Evolutionary conservation across 2,329 filamentous ascomycete genomes (phyloP).

Genomic region (Arthrobotrys sinensis): DNA sequence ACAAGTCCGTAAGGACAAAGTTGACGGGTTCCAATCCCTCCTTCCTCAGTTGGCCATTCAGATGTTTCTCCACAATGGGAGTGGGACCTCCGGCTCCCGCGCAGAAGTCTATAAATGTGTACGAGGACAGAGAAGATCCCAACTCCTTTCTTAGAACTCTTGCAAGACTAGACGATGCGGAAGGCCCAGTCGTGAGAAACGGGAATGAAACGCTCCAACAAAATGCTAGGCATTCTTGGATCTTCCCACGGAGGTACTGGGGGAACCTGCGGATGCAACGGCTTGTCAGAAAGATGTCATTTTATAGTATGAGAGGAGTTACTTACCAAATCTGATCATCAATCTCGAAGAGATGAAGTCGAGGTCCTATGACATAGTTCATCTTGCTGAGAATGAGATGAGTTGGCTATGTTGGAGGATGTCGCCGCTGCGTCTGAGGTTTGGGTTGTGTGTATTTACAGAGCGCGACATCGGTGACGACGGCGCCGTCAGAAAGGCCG

Average conservation of each 20-base stretch:
- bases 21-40: conserved; percentile 67
- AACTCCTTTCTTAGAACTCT: conserved; percentile 73
- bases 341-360: conserved; percentile 78
- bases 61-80: conserved; percentile 74
- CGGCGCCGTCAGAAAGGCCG: not conserved
- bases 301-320: not conserved
- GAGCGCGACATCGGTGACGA: conserved; percentile 6
- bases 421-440: too few relatives aligned
- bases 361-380: conserved; percentile 70
- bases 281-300: conserved; percentile 31
- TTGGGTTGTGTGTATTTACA: not conserved
- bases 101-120: conserved; percentile 82
- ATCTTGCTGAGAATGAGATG: conserved; percentile 12
- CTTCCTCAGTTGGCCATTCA: conserved; percentile 69
- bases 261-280: conserved; percentile 73
- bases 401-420: not conserved
- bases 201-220: conserved; percentile 75
- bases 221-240: conserved; percentile 77
- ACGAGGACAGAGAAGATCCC: conserved; percentile 69
- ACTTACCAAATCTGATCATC: conserved; percentile 77
- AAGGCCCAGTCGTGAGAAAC: conserved; percentile 45
- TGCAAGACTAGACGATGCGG: conserved; percentile 74
- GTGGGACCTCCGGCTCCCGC: conserved; percentile 81
- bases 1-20: conserved; percentile 78
- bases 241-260: conserved; percentile 75